Evolutionary conservation across 805 yeast species (phyloP).

Genomic region (Ogataea populi-albae): DNA sequence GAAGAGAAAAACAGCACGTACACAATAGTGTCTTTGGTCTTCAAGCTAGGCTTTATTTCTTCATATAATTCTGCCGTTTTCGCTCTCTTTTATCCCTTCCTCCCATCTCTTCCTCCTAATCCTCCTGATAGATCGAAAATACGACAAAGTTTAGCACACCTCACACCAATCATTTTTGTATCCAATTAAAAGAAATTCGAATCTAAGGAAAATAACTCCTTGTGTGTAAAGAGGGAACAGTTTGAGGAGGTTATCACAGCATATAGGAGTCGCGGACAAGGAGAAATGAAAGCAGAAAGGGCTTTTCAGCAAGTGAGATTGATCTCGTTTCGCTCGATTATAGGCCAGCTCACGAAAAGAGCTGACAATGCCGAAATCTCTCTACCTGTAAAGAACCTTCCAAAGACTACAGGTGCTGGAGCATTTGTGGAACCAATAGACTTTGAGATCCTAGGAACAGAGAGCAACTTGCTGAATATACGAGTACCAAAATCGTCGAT

Average conservation of each 20-base stretch:
- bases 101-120: not conserved
- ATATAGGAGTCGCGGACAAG: too few species aligned
- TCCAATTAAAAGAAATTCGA: constrained; percentile 4
- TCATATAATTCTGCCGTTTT: too few species aligned
- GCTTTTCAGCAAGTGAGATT: constrained; percentile 8
- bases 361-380: constrained; percentile 9
- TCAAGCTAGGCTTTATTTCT: not conserved
- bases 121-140: not conserved
- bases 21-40: not conserved
- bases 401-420: constrained; percentile 43
- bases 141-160: constrained; percentile 1
- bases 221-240: not conserved
- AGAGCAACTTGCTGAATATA: constrained; percentile 39
- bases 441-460: constrained; percentile 41
- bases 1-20: constrained; percentile 4
- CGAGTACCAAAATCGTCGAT: constrained; percentile 42
- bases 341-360: constrained; percentile 11
- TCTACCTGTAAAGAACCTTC: constrained; percentile 26
- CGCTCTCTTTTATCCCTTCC: too few species aligned
- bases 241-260: not conserved
- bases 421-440: constrained; percentile 44
- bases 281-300: not conserved
- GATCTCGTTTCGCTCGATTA: constrained; percentile 19
- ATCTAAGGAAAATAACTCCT: not conserved
- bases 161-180: constrained; percentile 1